A percentile compares a stretch with the other conserved stretches of the same genome.
Conservation (phyloP, 305 asterid genomes). For the Fraxinus nigra region DNA sequence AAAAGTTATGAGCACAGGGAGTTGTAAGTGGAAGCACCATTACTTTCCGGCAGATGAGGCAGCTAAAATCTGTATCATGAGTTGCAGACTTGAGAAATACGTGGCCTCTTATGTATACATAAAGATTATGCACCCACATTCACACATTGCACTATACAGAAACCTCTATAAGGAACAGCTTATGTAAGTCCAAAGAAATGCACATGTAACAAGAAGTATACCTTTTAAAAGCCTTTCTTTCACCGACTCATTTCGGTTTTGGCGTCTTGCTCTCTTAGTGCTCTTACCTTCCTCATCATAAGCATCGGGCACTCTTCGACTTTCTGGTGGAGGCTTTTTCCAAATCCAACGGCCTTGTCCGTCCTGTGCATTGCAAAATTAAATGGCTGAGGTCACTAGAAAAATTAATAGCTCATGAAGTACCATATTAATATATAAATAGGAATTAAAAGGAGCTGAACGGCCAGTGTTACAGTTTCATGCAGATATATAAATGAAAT, state of each 20-base stretch:
- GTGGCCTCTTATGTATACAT: neutral
- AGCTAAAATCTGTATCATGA: conserved; percentile 63
- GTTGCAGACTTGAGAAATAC: conserved; percentile 5
- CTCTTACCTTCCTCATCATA: conserved; percentile 33
- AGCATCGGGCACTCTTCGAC: conserved; percentile 41
- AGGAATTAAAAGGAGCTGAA: neutral
- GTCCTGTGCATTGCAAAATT: conserved; percentile 48
- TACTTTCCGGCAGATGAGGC: conserved; percentile 72
- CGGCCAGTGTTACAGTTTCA: neutral
- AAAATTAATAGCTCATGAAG: neutral
- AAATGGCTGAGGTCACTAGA: neutral
- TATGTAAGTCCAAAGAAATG: conserved; percentile 4
- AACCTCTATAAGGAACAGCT: neutral
- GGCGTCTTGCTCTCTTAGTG: conserved; percentile 40
- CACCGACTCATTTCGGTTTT: conserved; percentile 31
- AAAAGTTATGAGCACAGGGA: conserved; percentile 91
- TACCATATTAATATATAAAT: neutral
- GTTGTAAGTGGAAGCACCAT: conserved; percentile 78
- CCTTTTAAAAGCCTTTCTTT: conserved; percentile 80
- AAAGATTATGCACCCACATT: neutral
- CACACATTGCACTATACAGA: neutral
- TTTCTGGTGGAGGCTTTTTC: conserved; percentile 67
- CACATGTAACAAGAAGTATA: conserved; percentile 18
- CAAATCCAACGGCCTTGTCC: conserved; percentile 63
- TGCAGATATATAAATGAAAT: neutral